These are phyloP conservation scores for Fusarium sp. DNA, from an alignment of 2,329 filamentous ascomycete species.

Conservation along the genomic window DNA sequence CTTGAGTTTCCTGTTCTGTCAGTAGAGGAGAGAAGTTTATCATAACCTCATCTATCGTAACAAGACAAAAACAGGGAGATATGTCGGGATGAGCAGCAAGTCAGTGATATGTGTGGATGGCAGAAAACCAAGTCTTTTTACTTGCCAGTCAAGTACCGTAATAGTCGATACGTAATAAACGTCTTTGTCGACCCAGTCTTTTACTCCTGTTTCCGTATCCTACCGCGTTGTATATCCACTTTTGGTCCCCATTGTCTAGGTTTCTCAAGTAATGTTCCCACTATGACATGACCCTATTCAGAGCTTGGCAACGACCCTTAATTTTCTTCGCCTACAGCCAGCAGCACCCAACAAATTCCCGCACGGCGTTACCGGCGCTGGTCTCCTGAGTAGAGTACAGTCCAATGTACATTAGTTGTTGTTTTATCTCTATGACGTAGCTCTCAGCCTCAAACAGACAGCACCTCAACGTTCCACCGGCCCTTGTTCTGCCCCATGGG, in stretches of 20 bases:
- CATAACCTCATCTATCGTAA: neutral
- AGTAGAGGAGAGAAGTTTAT: neutral
- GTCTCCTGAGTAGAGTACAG: neutral
- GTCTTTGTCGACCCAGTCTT: neutral
- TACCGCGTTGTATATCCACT: neutral
- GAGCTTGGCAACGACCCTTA: conserved; percentile 9
- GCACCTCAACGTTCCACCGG: conserved; percentile 12
- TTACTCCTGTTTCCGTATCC: neutral
- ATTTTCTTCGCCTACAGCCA: neutral
- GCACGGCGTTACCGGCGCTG: conserved; percentile 3
- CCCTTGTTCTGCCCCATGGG: conserved; percentile 34
- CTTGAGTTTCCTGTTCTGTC: neutral
- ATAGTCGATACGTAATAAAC: neutral
- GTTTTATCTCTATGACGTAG: conserved; percentile 1
- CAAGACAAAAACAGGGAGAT: neutral
- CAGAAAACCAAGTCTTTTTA: neutral
- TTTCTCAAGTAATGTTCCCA: neutral
- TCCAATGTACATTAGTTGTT: neutral
- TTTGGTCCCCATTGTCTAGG: neutral
- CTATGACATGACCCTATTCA: conserved; percentile 26
- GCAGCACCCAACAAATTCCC: conserved; percentile 1
- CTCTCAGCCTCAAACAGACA: conserved; percentile 2
- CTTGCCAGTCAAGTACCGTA: neutral
- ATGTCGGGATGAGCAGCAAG: neutral
- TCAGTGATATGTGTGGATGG: neutral